Base-by-base conservation (phyloP, 2,329 filamentous ascomycete genomes). In the Fusarium caatingaense region DNA sequence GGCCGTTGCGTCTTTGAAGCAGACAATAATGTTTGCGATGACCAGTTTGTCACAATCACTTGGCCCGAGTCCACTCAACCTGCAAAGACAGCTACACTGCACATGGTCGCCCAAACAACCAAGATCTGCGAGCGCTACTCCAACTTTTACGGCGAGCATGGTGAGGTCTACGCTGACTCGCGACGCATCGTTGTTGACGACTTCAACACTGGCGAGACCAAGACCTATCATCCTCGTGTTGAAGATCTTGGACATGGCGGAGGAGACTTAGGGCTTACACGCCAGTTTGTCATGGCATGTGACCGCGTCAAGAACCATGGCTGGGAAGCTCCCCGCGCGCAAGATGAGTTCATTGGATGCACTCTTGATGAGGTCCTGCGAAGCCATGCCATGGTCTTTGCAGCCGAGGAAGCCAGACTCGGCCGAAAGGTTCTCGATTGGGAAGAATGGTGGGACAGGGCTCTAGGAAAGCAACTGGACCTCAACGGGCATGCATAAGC, bases 1-100 rank as follows among this genome's bases (percentile, higher is more conserved):
- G 96, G 96, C 0, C 89, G 95, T n/a, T 99, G 96, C 77, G 96
- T 98, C 3, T 98, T 91, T 81, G 96, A 98, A 78, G 85, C 91
- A 7, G 94, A 97, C 80, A 99, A 98, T 80, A 90, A 97, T 75
- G 96, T 98, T 44, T 93, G 91, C 75, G 96, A 99, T 78, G 93
- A 98, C 75, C 95, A 98, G 79, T 87, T 91, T 27, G 96, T 98
- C 21, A 95, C 92, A 1, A 88, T 98, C 55, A 89, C 87, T 6
- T 98, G 95, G 94, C 91, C 94, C 15, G 93, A 97, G 61, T 72
- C 74, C n/a, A 64, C 61, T 48, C 84, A 89, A 25, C 88, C 88
- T 3, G 88, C 93, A 45, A 98, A 98, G 82, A 93, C 91, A 18
- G 95, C 94, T 1, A 90, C 90, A 3, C 92, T 98, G 78, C 95